These are phyloP conservation scores for Copromyces sp. DNA, from an alignment of 495 filamentous ascomycete species.

Conservation along the genomic window DNA sequence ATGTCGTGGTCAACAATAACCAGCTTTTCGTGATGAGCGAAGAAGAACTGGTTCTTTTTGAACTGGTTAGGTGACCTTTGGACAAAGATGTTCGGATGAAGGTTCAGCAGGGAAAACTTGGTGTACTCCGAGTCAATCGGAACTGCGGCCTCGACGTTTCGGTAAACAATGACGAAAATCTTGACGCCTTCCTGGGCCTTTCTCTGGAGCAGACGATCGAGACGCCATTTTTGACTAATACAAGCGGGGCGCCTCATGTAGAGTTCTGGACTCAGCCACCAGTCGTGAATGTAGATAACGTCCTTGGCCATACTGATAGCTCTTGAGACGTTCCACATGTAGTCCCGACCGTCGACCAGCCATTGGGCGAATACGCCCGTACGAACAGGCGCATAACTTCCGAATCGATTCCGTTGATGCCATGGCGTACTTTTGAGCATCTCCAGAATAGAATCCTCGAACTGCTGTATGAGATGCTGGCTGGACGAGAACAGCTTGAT, in stretches of 20 bases:
- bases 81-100: conserved; percentile 93
- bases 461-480: conserved; percentile 80
- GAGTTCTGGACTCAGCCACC: conserved; percentile 95
- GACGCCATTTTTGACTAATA: conserved; percentile 96
- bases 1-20: conserved; percentile 93
- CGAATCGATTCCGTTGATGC: conserved; percentile 75
- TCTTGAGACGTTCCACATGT: conserved; percentile 98
- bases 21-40: conserved; percentile 97
- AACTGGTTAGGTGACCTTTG: conserved; percentile 95
- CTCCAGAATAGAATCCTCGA: conserved; percentile 79
- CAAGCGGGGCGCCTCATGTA: conserved; percentile 93
- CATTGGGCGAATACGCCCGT: conserved; percentile 84
- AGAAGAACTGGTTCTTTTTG: conserved; percentile 99
- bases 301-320: conserved; percentile 97
- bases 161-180: conserved; percentile 95
- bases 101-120: conserved; percentile 91
- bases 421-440: conserved; percentile 76
- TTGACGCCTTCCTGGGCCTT: conserved; percentile 96
- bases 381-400: conserved; percentile 86
- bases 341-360: conserved; percentile 93
- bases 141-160: conserved; percentile 95
- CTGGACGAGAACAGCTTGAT: conserved; percentile 87
- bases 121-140: conserved; percentile 99
- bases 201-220: conserved; percentile 86
- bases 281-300: conserved; percentile 98